These are phyloP conservation scores for Candida germanica DNA, from an alignment of 805 yeast species.

Conservation along the genomic window DNA sequence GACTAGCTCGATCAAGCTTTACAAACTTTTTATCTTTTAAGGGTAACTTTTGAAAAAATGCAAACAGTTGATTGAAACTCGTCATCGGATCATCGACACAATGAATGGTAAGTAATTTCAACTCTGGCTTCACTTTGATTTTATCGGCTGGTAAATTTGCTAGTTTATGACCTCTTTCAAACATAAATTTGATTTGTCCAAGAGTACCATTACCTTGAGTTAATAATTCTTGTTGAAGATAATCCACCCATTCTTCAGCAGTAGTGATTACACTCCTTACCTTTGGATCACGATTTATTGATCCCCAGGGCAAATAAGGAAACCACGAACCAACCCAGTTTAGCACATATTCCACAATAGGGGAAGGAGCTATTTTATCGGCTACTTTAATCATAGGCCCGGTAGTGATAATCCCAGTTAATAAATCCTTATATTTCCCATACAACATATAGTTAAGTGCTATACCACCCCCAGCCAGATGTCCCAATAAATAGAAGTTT, in stretches of 20 bases:
- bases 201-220: conserved; percentile 40
- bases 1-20: conserved; percentile 31
- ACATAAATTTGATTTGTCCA: conserved; percentile 60
- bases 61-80: conserved; percentile 43
- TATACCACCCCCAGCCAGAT: conserved; percentile 82
- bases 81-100: conserved; percentile 63
- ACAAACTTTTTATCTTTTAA: conserved; percentile 27
- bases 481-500: conserved; percentile 53
- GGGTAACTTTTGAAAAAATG: conserved; percentile 36
- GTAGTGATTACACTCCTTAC: conserved; percentile 38
- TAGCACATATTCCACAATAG: conserved; percentile 10
- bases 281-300: conserved; percentile 11
- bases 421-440: conserved; percentile 47
- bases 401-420: conserved; percentile 47
- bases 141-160: conserved; percentile 34
- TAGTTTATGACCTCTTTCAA: conserved; percentile 56
- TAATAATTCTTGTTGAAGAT: conserved; percentile 36
- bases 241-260: conserved; percentile 45
- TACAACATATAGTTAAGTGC: conserved; percentile 55
- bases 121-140: conserved; percentile 4
- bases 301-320: conserved; percentile 30
- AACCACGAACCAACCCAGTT: conserved; percentile 36
- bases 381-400: conserved; percentile 62
- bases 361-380: conserved; percentile 53
- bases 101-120: conserved; percentile 49